Evolutionary conservation across 2,329 filamentous ascomycete species (phyloP), one percentile per base, ranked within the genome.

Genomic region (Orbilia blumenaviensis): DNA sequence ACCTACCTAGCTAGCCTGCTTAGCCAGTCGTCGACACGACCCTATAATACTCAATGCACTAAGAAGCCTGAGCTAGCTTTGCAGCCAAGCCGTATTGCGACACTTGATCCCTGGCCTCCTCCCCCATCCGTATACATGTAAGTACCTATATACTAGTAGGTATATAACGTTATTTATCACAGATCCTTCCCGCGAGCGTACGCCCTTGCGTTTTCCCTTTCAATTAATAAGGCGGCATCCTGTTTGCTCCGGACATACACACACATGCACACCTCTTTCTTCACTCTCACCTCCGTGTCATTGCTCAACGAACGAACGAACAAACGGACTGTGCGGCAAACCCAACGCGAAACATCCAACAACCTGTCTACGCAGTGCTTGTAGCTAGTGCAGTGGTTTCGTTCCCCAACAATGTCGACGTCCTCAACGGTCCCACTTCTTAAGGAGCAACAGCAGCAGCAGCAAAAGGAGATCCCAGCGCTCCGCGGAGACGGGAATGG

Each of bases 281-380:
- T n/a, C n/a, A n/a, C n/a, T n/a, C n/a, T n/a, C n/a, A n/a, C n/a
- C n/a, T n/a, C n/a, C n/a, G n/a, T n/a, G n/a, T n/a, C n/a, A n/a
- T n/a, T n/a, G n/a, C n/a, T n/a, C n/a, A n/a, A n/a, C n/a, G n/a
- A n/a, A n/a, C n/a, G n/a, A n/a, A n/a, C n/a, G n/a, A n/a, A n/a
- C n/a, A n/a, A n/a, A n/a, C n/a, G n/a, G n/a, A n/a, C n/a, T n/a
- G n/a, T n/a, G n/a, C 48, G 14, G 2, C 29, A 16, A 34, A 21
- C 8, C 27, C 48, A 68, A 68, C 64, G 38, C 64, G 52, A 38
- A 68, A 48, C 38, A 58, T 68, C 64, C 64, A 68, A 68, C 64
- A 56, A 64, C 12, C 32, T 10, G 9, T 29, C 7, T n/a, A 50
- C 7, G 32, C 27, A 21, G 18, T n/a, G 12, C 23, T 9, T 23